A percentile compares a stretch with the other conserved stretches of the same genome.
phyloP scores from a whole-genome alignment of 1,139 yeast species.

The Saccharomyces hybrid region DNA sequence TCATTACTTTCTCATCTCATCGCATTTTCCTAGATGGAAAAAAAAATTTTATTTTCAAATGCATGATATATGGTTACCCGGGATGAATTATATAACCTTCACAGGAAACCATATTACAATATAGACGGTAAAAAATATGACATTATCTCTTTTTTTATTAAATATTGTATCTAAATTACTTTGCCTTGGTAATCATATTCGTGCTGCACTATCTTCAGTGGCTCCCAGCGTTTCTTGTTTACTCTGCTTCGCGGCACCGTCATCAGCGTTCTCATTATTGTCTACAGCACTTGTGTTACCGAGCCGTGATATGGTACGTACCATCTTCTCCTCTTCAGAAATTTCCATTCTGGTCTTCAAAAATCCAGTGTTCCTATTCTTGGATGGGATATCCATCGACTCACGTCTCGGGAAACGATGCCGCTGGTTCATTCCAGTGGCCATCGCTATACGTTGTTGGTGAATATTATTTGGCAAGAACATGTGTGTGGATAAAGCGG shows the following conservation, averaged over 20 bases:
- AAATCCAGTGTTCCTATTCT: slow-evolving; percentile 21
- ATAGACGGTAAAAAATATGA: neutral
- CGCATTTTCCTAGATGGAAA: slow-evolving; percentile 2
- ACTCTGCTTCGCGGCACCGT: neutral
- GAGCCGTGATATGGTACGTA: slow-evolving; percentile 5
- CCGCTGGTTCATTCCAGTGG: slow-evolving; percentile 8
- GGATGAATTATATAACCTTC: too few relatives aligned
- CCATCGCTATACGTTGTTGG: slow-evolving; percentile 26
- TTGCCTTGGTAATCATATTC: neutral
- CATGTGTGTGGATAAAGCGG: slow-evolving; percentile 49
- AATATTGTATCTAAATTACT: neutral
- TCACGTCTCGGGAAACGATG: slow-evolving; percentile 16
- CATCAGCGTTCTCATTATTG: slow-evolving; percentile 1
- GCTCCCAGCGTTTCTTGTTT: neutral
- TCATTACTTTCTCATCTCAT: slow-evolving; percentile 5
- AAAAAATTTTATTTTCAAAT: neutral
- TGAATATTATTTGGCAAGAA: slow-evolving; percentile 40
- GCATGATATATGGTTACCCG: neutral
- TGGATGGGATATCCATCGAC: slow-evolving; percentile 31
- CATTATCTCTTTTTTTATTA: neutral
- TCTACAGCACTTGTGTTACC: slow-evolving; percentile 10
- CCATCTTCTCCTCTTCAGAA: slow-evolving; percentile 27
- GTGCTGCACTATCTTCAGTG: neutral
- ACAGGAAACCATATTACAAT: neutral
- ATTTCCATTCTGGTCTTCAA: slow-evolving; percentile 31